phyloP scores from a whole-genome alignment of 768 basidiomycete species.

The Sistotremastrum niveocremeum region DNA sequence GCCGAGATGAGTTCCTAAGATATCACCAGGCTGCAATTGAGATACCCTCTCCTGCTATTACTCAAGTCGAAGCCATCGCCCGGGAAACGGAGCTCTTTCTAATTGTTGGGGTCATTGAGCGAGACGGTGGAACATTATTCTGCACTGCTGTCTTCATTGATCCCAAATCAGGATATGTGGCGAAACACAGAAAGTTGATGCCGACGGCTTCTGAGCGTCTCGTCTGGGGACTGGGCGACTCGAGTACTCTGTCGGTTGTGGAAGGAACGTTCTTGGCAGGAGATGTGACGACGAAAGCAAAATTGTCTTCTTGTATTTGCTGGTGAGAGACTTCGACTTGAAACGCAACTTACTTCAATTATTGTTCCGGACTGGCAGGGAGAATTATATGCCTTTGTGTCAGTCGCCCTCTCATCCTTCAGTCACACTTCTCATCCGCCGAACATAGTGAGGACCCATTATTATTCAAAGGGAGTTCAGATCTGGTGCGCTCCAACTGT shows the following conservation, averaged over 20 bases:
- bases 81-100: constrained; percentile 37
- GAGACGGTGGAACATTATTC: constrained; percentile 45
- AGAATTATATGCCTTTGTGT: constrained; percentile 58
- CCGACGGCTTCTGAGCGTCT: constrained; percentile 48
- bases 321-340: constrained; percentile 27
- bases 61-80: constrained; percentile 34
- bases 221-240: constrained; percentile 52
- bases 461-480: constrained; percentile 45
- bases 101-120: constrained; percentile 48
- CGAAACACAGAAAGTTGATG: constrained; percentile 49
- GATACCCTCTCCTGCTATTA: constrained; percentile 37
- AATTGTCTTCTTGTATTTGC: constrained; percentile 43
- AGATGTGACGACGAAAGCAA: constrained; percentile 21
- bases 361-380: constrained; percentile 27
- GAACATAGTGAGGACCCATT: constrained; percentile 38
- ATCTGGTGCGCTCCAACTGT: constrained; percentile 58
- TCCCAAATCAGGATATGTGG: constrained; percentile 37
- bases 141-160: constrained; percentile 47
- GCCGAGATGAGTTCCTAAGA: constrained; percentile 44
- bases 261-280: constrained; percentile 23
- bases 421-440: not conserved
- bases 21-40: constrained; percentile 44
- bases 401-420: constrained; percentile 10
- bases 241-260: constrained; percentile 36
- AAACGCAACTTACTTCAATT: not conserved